Evolutionary conservation across 2,329 filamentous ascomycete genomes (phyloP).

Genomic region (Plenodomus lindquistii): DNA sequence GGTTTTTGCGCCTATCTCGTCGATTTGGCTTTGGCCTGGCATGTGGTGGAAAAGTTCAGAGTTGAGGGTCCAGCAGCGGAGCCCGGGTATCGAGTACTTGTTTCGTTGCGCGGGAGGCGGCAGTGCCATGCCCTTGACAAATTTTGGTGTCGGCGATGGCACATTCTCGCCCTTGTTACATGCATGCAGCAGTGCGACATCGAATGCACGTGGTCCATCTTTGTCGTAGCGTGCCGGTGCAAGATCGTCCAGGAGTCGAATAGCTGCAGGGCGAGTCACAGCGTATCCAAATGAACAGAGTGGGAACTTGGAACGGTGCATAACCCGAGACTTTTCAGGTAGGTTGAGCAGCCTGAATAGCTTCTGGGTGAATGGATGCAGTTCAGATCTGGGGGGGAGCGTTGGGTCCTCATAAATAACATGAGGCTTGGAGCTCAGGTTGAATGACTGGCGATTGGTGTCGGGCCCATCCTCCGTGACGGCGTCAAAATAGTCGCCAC

Average conservation of each 20-base stretch:
- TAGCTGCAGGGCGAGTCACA: conserved; percentile 45
- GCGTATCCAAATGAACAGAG: conserved; percentile 53
- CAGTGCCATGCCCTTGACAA: conserved; percentile 22
- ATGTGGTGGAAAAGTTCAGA: conserved; percentile 52
- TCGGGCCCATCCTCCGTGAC: conserved; percentile 36
- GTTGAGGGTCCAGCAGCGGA: conserved; percentile 50
- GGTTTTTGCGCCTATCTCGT: conserved; percentile 31
- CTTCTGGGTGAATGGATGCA: conserved; percentile 47
- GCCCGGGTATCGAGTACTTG: conserved; percentile 39
- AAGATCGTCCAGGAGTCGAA: conserved; percentile 45
- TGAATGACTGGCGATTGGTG: conserved; percentile 27
- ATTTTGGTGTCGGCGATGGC: conserved; percentile 30
- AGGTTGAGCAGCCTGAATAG: conserved; percentile 44
- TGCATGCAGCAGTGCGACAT: conserved; percentile 49
- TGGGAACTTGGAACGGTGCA: conserved; percentile 49
- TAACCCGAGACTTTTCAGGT: conserved; percentile 41
- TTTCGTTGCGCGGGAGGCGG: conserved; percentile 21
- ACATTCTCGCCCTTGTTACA: conserved; percentile 41
- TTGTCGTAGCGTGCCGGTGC: conserved; percentile 37
- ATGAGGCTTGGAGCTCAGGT: conserved; percentile 39
- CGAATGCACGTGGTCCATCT: conserved; percentile 44
- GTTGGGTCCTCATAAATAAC: conserved; percentile 43
- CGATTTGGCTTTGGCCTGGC: conserved; percentile 46
- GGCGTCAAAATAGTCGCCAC: conserved; percentile 48
- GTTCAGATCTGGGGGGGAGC: conserved; percentile 39